Conservation (phyloP, 176 grass and related monocot species). For the Stipa capillata region DNA sequence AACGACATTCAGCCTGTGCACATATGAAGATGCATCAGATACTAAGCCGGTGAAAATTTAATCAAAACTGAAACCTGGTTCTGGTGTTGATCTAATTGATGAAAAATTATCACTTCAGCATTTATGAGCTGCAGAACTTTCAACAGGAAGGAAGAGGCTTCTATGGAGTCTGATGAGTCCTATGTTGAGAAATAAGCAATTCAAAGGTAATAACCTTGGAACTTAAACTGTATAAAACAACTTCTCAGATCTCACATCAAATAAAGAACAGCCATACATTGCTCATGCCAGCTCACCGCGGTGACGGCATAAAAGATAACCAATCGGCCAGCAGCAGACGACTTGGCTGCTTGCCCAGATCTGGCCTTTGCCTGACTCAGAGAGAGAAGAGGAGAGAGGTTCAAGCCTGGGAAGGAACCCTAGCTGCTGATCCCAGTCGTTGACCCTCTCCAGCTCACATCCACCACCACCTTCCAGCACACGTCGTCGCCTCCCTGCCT, state of each 20-base stretch:
- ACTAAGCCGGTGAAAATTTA: background rate
- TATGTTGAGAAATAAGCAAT: background rate
- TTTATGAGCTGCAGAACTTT: background rate
- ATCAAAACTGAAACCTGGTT: slow-evolving; percentile 1
- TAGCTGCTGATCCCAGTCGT: background rate
- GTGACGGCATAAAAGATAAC: background rate
- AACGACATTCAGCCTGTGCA: slow-evolving; percentile 65
- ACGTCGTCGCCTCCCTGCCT: no score
- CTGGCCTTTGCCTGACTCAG: no score
- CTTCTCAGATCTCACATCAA: background rate
- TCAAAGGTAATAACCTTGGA: background rate
- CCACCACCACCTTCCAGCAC: no score
- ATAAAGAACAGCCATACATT: background rate
- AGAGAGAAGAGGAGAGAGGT: no score
- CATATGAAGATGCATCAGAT: slow-evolving; percentile 27
- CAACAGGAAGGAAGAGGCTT: background rate
- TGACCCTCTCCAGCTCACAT: no score
- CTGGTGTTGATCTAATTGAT: background rate
- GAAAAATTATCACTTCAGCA: background rate
- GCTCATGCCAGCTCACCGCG: background rate
- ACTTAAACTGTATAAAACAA: background rate
- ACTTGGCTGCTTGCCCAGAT: background rate
- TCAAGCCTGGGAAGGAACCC: background rate
- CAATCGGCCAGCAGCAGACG: background rate
- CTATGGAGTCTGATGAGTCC: background rate